Evolutionary conservation across 202 grass and related monocot genomes (phyloP).

Genomic region (Tripidium arundinaceum): DNA sequence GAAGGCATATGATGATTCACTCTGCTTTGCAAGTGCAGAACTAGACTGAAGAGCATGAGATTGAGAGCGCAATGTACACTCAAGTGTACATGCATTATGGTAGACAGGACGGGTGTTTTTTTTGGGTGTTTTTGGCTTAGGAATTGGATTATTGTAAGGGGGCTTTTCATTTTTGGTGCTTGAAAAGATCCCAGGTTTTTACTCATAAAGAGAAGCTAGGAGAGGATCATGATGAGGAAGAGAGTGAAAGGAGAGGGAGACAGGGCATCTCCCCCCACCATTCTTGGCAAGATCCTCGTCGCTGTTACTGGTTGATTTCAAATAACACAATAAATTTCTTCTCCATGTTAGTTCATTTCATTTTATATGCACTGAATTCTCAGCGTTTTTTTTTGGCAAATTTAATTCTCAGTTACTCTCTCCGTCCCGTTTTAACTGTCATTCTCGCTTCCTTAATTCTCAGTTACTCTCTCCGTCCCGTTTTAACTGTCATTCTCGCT

Average conservation of each 20-base stretch:
- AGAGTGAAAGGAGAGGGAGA: conserved; percentile 65
- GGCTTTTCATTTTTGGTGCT: conserved; percentile 56
- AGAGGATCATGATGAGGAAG: conserved; percentile 13
- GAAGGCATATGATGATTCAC: conserved; percentile 1
- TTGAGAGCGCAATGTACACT: neutral
- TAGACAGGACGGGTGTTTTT: conserved; percentile 3
- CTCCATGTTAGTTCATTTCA: neutral
- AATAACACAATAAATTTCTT: conserved; percentile 22
- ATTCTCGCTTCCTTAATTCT: too few relatives aligned
- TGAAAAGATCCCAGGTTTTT: conserved; percentile 46
- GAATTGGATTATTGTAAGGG: conserved; percentile 36
- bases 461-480: too few relatives aligned
- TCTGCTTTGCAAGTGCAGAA: conserved; percentile 23
- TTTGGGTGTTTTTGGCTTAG: conserved; percentile 27
- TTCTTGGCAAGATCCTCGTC: conserved; percentile 37
- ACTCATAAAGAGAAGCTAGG: conserved; percentile 32
- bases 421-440: too few relatives aligned
- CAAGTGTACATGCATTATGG: conserved; percentile 17
- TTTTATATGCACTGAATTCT: neutral
- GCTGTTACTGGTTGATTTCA: conserved; percentile 30
- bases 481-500: too few relatives aligned
- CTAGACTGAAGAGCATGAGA: conserved; percentile 16
- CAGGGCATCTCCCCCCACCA: conserved; percentile 53
- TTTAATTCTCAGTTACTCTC: too few relatives aligned
- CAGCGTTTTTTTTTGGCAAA: too few relatives aligned